Percentiles rank a stretch among this genome's conserved stretches.
Conservation (phyloP, 257 asterid species). For the Ajuga chamaepitys region DNA sequence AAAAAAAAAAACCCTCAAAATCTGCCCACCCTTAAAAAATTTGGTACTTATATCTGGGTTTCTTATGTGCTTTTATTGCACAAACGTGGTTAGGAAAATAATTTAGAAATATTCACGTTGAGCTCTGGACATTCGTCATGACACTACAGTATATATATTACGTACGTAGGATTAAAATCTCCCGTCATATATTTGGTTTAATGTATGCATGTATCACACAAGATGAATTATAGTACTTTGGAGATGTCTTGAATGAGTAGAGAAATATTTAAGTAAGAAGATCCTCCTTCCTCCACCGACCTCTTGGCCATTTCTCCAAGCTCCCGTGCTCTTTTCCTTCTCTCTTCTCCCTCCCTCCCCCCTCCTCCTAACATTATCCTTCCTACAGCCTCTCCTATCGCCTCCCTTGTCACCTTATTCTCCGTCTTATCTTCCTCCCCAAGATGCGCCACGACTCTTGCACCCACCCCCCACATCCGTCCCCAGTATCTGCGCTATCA, state of each 20-base stretch:
- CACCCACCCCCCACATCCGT: slow-evolving; percentile 31
- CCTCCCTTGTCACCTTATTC: slow-evolving; percentile 9
- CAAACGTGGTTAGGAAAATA: no score
- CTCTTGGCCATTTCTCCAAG: slow-evolving; percentile 28
- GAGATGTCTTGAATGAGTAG: slow-evolving; percentile 19
- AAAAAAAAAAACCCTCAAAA: no score
- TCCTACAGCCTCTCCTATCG: slow-evolving; percentile 19
- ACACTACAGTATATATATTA: no score
- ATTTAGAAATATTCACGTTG: no score
- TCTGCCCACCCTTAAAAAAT: no score
- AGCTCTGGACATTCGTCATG: no score
- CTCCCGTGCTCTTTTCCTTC: slow-evolving; percentile 29
- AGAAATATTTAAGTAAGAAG: slow-evolving; percentile 24
- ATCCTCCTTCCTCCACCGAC: slow-evolving; percentile 30
- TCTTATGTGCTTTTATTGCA: no score
- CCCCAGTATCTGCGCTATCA: slow-evolving; percentile 22
- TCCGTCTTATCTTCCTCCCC: not conserved
- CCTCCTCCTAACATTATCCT: slow-evolving; percentile 22
- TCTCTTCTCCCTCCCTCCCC: slow-evolving; percentile 35
- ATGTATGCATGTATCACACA: no score
- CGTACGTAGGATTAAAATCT: no score
- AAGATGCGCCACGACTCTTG: not conserved
- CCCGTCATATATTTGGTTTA: no score
- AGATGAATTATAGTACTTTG: no score
- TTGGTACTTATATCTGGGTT: no score